phyloP scores from a whole-genome alignment of 805 yeast genomes.

The Barnettozyma sucrosica region DNA sequence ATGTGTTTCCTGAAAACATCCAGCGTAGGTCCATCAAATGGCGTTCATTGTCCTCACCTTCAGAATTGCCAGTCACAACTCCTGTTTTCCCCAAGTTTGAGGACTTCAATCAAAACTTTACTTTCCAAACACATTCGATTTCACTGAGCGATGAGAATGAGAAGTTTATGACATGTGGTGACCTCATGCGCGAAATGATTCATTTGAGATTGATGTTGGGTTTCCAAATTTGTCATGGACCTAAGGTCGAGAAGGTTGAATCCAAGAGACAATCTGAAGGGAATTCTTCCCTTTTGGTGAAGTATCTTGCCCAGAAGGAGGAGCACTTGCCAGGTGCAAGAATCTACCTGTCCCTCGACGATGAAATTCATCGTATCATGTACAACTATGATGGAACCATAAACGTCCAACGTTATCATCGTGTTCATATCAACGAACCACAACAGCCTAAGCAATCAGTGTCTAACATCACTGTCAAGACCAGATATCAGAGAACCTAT shows the following conservation, averaged over 20 bases:
- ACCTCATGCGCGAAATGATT: slow-evolving; percentile 80
- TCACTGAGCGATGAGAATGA: slow-evolving; percentile 56
- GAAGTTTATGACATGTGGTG: slow-evolving; percentile 45
- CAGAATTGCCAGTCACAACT: slow-evolving; percentile 80
- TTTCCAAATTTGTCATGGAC: slow-evolving; percentile 83
- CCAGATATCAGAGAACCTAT: slow-evolving; percentile 70
- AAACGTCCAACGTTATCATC: slow-evolving; percentile 69
- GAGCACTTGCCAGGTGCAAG: slow-evolving; percentile 48
- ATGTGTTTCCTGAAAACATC: slow-evolving; percentile 73
- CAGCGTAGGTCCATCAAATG: slow-evolving; percentile 73
- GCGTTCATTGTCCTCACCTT: slow-evolving; percentile 91
- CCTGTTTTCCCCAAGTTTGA: slow-evolving; percentile 66
- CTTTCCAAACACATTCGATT: slow-evolving; percentile 80
- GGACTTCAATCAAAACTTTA: slow-evolving; percentile 67
- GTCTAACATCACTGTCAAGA: slow-evolving; percentile 59
- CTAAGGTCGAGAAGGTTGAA: slow-evolving; percentile 61
- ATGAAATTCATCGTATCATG: slow-evolving; percentile 79
- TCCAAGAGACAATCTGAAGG: slow-evolving; percentile 50
- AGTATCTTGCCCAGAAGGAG: slow-evolving; percentile 42
- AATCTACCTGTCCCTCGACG: slow-evolving; percentile 69
- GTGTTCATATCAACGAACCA: slow-evolving; percentile 30
- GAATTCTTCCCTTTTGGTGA: slow-evolving; percentile 47
- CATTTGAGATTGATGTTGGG: slow-evolving; percentile 78
- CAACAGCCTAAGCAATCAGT: slow-evolving; percentile 23
- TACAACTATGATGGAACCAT: slow-evolving; percentile 68